Evolutionary conservation across 768 basidiomycete species (phyloP), one percentile per base, ranked within the genome.

Genomic region (Botryobasidium botryosum): DNA sequence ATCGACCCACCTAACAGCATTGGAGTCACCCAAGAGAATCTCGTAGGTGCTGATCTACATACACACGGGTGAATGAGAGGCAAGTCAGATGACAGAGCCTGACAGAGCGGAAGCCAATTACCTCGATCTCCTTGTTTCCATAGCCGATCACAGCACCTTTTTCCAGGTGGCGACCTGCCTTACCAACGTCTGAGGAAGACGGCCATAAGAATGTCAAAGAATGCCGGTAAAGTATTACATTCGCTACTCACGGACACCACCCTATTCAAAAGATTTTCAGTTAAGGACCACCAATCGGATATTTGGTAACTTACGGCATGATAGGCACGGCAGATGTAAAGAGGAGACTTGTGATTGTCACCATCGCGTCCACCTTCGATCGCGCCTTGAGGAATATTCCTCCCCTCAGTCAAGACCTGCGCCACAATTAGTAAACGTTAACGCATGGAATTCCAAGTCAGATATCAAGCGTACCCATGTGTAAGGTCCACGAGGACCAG

Each of bases 401-500:
- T n/a, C n/a, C n/a, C n/a, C n/a, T n/a, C n/a, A n/a, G n/a, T n/a
- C n/a, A n/a, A n/a, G n/a, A n/a, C n/a, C n/a, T n/a, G n/a, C n/a
- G n/a, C n/a, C n/a, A n/a, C n/a, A n/a, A n/a, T n/a, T n/a, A n/a
- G n/a, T n/a, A n/a, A n/a, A n/a, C n/a, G n/a, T n/a, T n/a, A n/a
- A 51, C 15, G 18, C 3, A 4, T 20, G 20, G 21, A 17, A 12
- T 12, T 31, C 21, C n/a, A 35, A 32, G 6, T 20, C 12, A 6
- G 37, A 13, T 36, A 28, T 4, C 20, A 38, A 26, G 43, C 27
- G 18, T 26, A 50, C 49, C 81, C 81, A 85, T 18, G 70, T 71
- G 8, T 67, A 64, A 3, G 77, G 74, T 1, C 56, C 64, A 0
- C 57, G 55, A 17, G 66, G 66, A 1, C 68, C 69, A 17, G 66